These are phyloP conservation scores for Phytophthora aleatoria DNA, from an alignment of 352 stramenopile genomes.

Conservation along the genomic window DNA sequence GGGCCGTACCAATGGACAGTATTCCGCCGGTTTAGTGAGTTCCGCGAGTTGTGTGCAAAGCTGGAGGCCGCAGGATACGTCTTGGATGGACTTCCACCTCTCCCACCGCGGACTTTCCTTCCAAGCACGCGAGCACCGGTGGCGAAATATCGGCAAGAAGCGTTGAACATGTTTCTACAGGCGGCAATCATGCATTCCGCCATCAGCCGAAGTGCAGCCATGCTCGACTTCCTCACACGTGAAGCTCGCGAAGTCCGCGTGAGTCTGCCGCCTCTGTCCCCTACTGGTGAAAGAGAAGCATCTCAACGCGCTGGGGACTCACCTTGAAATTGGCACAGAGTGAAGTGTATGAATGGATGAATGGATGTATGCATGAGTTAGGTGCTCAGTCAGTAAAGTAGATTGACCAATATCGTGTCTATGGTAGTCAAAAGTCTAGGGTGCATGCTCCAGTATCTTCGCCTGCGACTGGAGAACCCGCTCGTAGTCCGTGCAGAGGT, in stretches of 20 bases:
- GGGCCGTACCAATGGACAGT: constrained; percentile 87
- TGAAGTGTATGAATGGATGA: constrained; percentile 2
- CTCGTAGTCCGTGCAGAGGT: constrained; percentile 88
- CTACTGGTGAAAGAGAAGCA: constrained; percentile 46
- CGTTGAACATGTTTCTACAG: constrained; percentile 79
- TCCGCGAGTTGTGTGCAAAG: constrained; percentile 57
- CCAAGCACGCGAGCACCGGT: constrained; percentile 70
- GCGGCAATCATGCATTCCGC: constrained; percentile 84
- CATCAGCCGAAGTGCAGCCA: constrained; percentile 66
- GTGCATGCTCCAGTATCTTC: constrained; percentile 4
- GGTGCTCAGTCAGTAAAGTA: no score
- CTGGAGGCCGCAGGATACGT: constrained; percentile 55
- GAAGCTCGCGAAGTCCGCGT: constrained; percentile 80
- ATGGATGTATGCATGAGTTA: no score
- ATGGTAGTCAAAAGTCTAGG: constrained; percentile 3
- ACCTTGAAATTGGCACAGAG: constrained; percentile 24
- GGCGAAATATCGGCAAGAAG: constrained; percentile 76
- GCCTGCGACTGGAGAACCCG: constrained; percentile 48
- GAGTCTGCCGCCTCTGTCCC: constrained; percentile 80
- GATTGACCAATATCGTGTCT: neutral
- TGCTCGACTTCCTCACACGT: constrained; percentile 81
- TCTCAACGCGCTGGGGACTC: constrained; percentile 50
- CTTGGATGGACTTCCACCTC: constrained; percentile 60
- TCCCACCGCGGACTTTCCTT: constrained; percentile 76
- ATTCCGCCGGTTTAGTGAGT: constrained; percentile 87